A percentile compares a stretch with the other conserved stretches of the same genome.
Conservation (phyloP, 805 yeast genomes). For the Kuraishia ogatae region DNA sequence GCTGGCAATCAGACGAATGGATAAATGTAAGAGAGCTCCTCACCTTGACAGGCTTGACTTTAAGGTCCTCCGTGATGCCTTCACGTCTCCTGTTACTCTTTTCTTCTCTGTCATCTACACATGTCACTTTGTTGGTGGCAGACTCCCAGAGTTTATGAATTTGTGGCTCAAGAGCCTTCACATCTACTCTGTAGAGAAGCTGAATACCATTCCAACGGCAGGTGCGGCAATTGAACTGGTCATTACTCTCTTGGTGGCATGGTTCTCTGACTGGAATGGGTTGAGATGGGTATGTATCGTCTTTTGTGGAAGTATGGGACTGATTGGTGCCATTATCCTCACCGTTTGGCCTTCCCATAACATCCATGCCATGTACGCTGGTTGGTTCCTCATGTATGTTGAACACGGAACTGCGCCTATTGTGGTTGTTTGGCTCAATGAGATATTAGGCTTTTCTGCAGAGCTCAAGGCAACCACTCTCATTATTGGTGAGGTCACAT, state of each 20-base stretch:
- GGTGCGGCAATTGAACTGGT: conserved; percentile 21
- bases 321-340: conserved; percentile 12
- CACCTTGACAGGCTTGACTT: neutral
- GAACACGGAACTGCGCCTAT: conserved; percentile 14
- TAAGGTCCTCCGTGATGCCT: neutral
- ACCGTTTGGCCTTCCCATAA: conserved; percentile 11
- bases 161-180: conserved; percentile 20
- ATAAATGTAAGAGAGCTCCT: neutral
- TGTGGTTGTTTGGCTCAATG: conserved; percentile 21
- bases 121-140: conserved; percentile 13
- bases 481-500: conserved; percentile 22
- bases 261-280: conserved; percentile 20
- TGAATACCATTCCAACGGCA: conserved; percentile 24
- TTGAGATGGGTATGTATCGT: conserved; percentile 20
- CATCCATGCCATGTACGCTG: conserved; percentile 13
- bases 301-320: conserved; percentile 10
- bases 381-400: conserved; percentile 15
- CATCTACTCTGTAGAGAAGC: conserved; percentile 15
- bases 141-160: conserved; percentile 16
- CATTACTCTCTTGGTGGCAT: conserved; percentile 16
- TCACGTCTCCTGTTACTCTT: conserved; percentile 11
- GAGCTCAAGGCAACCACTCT: conserved; percentile 18
- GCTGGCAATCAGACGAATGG: conserved; percentile 1
- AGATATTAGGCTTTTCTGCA: conserved; percentile 16
- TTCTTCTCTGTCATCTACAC: conserved; percentile 11